A percentile compares a stretch with the other conserved stretches of the same genome.
These are phyloP conservation scores for Multifurca ochricompacta DNA, from an alignment of 768 basidiomycete genomes.

Conservation along the genomic window DNA sequence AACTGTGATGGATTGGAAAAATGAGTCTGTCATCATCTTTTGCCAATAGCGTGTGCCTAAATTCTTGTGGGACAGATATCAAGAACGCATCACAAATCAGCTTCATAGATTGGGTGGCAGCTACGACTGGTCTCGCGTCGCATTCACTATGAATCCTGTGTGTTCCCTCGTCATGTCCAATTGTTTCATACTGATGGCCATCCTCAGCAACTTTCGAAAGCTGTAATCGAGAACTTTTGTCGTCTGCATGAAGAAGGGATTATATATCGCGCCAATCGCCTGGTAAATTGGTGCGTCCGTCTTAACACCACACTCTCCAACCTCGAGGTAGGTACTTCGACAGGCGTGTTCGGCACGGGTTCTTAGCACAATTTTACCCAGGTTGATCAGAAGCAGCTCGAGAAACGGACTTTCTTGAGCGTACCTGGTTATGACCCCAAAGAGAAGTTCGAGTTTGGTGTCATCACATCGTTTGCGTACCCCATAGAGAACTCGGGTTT, in stretches of 20 bases:
- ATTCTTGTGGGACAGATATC: conserved; percentile 51
- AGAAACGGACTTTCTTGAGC: conserved; percentile 74
- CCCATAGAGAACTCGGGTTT: conserved; percentile 76
- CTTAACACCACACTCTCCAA: conserved; percentile 98
- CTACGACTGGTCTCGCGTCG: conserved; percentile 89
- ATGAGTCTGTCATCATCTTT: conserved; percentile 54
- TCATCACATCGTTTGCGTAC: conserved; percentile 94
- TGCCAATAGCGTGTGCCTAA: background rate
- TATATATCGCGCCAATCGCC: conserved; percentile 89
- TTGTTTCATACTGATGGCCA: background rate
- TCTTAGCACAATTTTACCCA: conserved; percentile 32
- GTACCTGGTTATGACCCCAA: conserved; percentile 95
- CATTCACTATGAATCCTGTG: conserved; percentile 94
- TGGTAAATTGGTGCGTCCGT: conserved; percentile 97
- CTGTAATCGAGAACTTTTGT: conserved; percentile 89
- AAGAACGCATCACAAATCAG: conserved; percentile 86
- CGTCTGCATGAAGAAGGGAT: conserved; percentile 84
- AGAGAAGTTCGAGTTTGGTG: conserved; percentile 95
- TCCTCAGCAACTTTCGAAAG: conserved; percentile 57
- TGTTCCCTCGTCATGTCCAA: conserved; percentile 17
- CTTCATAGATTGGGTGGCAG: conserved; percentile 84
- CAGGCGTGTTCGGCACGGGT: background rate
- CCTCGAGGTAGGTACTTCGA: conserved; percentile 58
- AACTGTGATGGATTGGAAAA: conserved; percentile 94
- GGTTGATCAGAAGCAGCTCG: conserved; percentile 90